These are phyloP conservation scores for Drechmeria coniospora DNA, from an alignment of 2,329 filamentous ascomycete genomes.

Conservation along the genomic window DNA sequence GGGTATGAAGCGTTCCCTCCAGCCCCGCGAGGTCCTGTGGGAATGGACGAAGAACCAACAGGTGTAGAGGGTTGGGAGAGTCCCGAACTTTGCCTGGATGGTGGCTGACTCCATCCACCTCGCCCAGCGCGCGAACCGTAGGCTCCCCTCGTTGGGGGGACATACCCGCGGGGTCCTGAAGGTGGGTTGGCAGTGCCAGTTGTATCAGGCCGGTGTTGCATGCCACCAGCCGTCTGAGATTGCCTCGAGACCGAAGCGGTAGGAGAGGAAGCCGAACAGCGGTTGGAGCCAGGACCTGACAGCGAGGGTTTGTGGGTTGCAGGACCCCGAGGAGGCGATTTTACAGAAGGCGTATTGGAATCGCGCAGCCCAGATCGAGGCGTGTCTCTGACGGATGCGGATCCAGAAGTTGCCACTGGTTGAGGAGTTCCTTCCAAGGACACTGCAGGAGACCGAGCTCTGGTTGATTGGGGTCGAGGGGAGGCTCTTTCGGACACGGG, in stretches of 20 bases:
- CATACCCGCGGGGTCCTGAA: conserved; percentile 38
- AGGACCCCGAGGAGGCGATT: conserved; percentile 39
- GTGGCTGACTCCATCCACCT: conserved; percentile 25
- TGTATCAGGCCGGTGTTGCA: conserved; percentile 21
- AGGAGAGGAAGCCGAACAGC: conserved; percentile 23
- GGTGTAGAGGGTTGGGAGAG: conserved; percentile 24
- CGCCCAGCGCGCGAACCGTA: conserved; percentile 30
- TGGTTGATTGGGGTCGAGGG: conserved; percentile 31
- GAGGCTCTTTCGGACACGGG: conserved; percentile 35
- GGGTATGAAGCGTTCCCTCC: conserved; percentile 18
- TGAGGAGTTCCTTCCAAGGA: conserved; percentile 26
- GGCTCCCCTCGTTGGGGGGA: conserved; percentile 27
- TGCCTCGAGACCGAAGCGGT: conserved; percentile 18
- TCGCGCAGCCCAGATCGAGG: conserved; percentile 14
- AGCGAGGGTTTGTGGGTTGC: conserved; percentile 36
- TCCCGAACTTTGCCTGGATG: conserved; percentile 17
- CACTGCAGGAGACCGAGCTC: conserved; percentile 30
- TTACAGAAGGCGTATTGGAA: conserved; percentile 12
- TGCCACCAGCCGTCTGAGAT: conserved; percentile 17
- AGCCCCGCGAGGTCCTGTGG: conserved; percentile 29
- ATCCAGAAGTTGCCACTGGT: conserved; percentile 9
- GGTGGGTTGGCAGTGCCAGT: conserved; percentile 34
- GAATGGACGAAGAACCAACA: conserved; percentile 25
- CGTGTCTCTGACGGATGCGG: conserved; percentile 12
- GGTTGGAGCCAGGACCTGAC: conserved; percentile 22